Evolutionary conservation across 1,139 yeast genomes (phyloP), one percentile per base, ranked within the genome.

Genomic region (Yamadazyma mexicana): DNA sequence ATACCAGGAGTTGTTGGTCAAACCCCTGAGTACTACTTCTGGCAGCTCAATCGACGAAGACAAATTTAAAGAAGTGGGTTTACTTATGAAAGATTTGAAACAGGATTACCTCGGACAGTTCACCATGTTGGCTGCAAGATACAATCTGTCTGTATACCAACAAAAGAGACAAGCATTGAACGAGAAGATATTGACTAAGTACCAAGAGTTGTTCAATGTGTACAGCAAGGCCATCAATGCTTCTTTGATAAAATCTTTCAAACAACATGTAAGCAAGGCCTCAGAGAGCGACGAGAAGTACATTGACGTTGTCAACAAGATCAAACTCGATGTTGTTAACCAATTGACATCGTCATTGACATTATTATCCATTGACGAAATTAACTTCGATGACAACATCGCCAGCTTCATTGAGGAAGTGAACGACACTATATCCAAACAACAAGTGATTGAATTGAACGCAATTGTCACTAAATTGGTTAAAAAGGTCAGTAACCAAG

Each of bases 81-180:
- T 55, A 5, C 47, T 56, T 5, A 61, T 83, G 55, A 52, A 56
- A 16, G 64, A 62, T 20, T 61, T 83, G 36, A 68, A 73, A 37
- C 51, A 61, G 3, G 61, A 66, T 9, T 73, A 81, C 4, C 54
- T 87, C 17, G 67, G 62, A 1, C 62, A 68, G 15, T 91, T 78
- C 56, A 94, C 87, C 54, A 53, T 68, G 11, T 71, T 73, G 44
- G 97, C 97, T 1, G 74, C 91, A 1, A 79, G 88, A 40, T 91
- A 91, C 57, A 75, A 79, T 40, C 65, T 70, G 34, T 48, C 74
- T 1, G 92, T 88, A 2, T 89, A 85, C 58, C 58, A 68, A 35
- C 83, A 81, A 39, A 84, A 84, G 54, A 73, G 83, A 40, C 49
- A 50, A 1, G 69, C 66, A 10, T 69, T 91, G 43, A 43, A 55